Evolutionary conservation across 176 grass and related monocot genomes (phyloP).

Genomic region (Elaeis guineensis): DNA sequence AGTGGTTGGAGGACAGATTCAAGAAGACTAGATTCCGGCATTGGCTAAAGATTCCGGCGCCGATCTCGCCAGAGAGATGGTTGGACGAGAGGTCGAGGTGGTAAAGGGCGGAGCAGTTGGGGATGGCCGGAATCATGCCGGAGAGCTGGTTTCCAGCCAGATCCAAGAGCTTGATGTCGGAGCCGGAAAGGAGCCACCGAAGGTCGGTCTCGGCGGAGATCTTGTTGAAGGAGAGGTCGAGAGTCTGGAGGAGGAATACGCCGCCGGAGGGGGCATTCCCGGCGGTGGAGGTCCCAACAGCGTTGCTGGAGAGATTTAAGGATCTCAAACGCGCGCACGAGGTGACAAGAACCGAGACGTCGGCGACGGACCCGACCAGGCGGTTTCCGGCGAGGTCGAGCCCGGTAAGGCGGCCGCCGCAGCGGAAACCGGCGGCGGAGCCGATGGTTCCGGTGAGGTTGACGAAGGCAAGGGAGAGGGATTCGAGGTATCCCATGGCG

Average conservation of each 20-base stretch:
- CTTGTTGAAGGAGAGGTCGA: constrained; percentile 15
- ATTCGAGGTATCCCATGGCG: neutral
- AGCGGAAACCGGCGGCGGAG: neutral
- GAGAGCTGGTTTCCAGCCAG: constrained; percentile 6
- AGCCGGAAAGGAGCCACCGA: neutral
- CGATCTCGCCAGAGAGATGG: constrained; percentile 4
- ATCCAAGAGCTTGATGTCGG: neutral
- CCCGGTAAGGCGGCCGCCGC: neutral
- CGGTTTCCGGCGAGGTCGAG: constrained; percentile 3
- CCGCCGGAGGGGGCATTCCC: no score
- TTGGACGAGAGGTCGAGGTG: constrained; percentile 9
- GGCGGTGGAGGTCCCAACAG: neutral
- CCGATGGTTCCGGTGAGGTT: neutral
- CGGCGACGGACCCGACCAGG: neutral
- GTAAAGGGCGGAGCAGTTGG: constrained; percentile 11
- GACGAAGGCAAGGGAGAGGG: neutral
- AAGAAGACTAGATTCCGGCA: constrained; percentile 7
- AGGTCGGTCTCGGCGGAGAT: neutral
- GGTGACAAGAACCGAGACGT: no score
- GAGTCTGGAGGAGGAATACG: neutral
- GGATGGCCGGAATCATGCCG: neutral
- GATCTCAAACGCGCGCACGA: no score
- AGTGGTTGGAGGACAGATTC: constrained; percentile 19
- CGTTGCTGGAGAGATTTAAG: neutral
- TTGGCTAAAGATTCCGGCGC: neutral